Evolutionary conservation across 768 basidiomycete genomes (phyloP).

Genomic region (Pholiota microspora): DNA sequence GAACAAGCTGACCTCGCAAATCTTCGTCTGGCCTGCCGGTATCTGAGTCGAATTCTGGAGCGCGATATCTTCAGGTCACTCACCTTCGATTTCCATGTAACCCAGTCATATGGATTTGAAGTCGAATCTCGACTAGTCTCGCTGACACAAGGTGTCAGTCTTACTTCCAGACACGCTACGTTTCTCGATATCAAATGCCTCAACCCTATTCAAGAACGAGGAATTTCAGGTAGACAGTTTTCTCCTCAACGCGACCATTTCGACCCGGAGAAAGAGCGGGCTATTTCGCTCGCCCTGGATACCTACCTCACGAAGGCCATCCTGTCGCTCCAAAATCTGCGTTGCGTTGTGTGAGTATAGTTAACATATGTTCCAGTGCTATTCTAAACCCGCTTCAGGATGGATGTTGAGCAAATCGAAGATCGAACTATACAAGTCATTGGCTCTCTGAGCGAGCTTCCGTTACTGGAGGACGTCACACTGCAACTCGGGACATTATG

Average conservation of each 20-base stretch:
- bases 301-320: not conserved
- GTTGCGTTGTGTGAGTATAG: not conserved
- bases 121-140: not conserved
- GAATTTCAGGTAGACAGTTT: not conserved
- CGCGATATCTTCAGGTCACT: not conserved
- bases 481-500: not conserved
- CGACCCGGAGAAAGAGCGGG: not conserved
- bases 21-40: conserved; percentile 1
- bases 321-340: not conserved
- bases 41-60: not conserved
- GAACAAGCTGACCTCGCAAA: not conserved
- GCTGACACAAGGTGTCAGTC: not conserved
- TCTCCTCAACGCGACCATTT: not conserved
- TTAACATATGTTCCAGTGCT: not conserved
- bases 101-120: not conserved
- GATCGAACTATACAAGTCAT: not conserved
- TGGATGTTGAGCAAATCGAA: not conserved
- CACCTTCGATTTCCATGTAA: not conserved
- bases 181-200: not conserved
- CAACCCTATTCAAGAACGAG: not conserved
- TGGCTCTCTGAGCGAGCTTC: not conserved
- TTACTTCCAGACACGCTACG: not conserved
- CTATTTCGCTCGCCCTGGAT: not conserved
- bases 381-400: not conserved
- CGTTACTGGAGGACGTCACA: not conserved